Evolutionary conservation across 129 eudicot species (phyloP).

Genomic region (Arctium lappa): DNA sequence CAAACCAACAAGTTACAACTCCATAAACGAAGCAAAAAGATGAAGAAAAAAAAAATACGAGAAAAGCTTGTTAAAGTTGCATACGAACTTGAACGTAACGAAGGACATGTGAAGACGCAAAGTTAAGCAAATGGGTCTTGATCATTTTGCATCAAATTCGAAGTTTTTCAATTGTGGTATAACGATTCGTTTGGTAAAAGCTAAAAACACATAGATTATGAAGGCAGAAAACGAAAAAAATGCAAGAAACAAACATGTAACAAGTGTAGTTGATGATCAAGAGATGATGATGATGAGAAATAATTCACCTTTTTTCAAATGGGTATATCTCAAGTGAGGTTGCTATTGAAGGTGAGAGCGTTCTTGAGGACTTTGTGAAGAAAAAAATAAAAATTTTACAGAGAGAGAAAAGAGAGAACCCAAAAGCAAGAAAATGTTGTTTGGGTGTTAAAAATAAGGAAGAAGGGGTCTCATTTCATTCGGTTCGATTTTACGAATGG

Average conservation of each 20-base stretch:
- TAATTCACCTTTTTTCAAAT: slow-evolving; percentile 19
- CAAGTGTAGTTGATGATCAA: slow-evolving; percentile 15
- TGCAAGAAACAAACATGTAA: slow-evolving; percentile 16
- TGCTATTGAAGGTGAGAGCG: slow-evolving; percentile 17
- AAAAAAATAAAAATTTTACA: neutral
- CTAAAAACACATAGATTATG: neutral
- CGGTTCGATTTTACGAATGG: neutral
- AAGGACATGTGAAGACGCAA: slow-evolving; percentile 11
- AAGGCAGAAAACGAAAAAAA: neutral
- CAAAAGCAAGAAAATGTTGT: neutral
- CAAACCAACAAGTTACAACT: neutral
- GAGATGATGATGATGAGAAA: slow-evolving; percentile 11
- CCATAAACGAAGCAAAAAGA: neutral
- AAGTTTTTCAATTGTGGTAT: neutral
- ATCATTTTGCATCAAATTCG: slow-evolving; percentile 15
- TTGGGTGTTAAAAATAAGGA: neutral
- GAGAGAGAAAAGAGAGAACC: slow-evolving; percentile 12
- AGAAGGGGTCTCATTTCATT: neutral
- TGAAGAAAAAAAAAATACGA: neutral
- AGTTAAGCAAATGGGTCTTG: slow-evolving; percentile 19
- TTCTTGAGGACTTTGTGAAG: slow-evolving; percentile 15
- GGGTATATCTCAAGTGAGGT: slow-evolving; percentile 9
- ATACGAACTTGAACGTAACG: slow-evolving; percentile 12
- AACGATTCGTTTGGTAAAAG: neutral
- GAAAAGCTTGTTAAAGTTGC: neutral